Percentiles rank a stretch among this genome's conserved stretches.
Evolutionary conservation across 2,329 filamentous ascomycete species (phyloP).

Genomic region (Pseudocercospora crystallina): DNA sequence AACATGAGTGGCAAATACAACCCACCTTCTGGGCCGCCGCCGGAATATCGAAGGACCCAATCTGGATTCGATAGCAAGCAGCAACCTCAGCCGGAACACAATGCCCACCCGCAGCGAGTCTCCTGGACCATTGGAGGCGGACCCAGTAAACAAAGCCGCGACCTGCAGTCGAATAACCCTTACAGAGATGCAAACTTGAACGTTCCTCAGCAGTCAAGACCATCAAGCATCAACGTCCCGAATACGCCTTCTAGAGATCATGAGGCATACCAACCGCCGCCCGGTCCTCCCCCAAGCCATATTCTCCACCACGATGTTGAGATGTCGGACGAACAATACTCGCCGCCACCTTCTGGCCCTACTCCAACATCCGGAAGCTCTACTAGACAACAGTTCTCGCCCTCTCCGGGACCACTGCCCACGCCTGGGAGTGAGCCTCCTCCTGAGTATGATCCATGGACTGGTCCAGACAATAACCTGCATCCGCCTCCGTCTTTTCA

Average conservation of each 20-base stretch:
- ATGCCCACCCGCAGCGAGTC: conserved; percentile 7
- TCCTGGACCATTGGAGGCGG: conserved; percentile 23
- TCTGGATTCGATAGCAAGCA: conserved; percentile 13
- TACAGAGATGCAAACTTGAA: conserved; percentile 17
- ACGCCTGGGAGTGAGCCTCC: conserved; percentile 36
- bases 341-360: conserved; percentile 34
- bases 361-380: conserved; percentile 16
- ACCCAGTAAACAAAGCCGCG: conserved; percentile 14
- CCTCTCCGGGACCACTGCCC: conserved; percentile 7
- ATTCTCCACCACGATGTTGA: conserved; percentile 16
- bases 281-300: conserved; percentile 33
- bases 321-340: conserved; percentile 25
- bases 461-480: conserved; percentile 70
- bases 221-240: conserved; percentile 17
- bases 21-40: conserved; percentile 20
- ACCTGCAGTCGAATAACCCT: conserved; percentile 19
- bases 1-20: conserved; percentile 21
- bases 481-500: conserved; percentile 69
- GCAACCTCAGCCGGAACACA: conserved; percentile 1
- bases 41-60: conserved; percentile 20
- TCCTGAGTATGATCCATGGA: conserved; percentile 69
- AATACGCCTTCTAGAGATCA: conserved; percentile 16
- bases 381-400: conserved; percentile 3
- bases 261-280: conserved; percentile 33
- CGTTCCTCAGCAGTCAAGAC: conserved; percentile 14